These are phyloP conservation scores for Oryza nivara DNA, from an alignment of 176 grass and related monocot species.

Conservation along the genomic window DNA sequence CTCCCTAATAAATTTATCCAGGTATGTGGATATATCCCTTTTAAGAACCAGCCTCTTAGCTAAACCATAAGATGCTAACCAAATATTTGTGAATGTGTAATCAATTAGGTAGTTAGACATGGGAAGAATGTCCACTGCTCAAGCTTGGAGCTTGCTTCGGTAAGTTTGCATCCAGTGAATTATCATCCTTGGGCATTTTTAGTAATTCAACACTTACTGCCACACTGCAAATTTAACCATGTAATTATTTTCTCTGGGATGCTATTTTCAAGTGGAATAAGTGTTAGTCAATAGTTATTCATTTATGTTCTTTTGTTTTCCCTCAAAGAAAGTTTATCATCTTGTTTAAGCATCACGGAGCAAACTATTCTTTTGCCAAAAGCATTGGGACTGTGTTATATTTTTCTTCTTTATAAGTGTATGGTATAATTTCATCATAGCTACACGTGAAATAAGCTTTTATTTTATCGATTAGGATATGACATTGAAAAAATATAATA, in stretches of 20 bases:
- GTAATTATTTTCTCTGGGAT: background rate
- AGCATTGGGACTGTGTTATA: background rate
- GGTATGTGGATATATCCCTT: constrained; percentile 50
- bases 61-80: constrained; percentile 34
- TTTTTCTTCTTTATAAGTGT: too few species aligned
- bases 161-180: constrained; percentile 53
- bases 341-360: background rate
- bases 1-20: constrained; percentile 91
- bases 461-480: constrained; percentile 24
- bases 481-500: background rate
- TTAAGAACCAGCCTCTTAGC: constrained; percentile 37
- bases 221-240: background rate
- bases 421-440: background rate
- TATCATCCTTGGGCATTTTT: constrained; percentile 28
- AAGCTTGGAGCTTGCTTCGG: constrained; percentile 94
- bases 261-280: constrained; percentile 20
- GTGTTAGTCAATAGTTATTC: constrained; percentile 21
- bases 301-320: constrained; percentile 2
- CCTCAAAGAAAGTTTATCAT: constrained; percentile 12
- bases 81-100: constrained; percentile 36
- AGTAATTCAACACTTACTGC: constrained; percentile 11
- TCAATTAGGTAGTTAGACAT: constrained; percentile 86
- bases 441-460: background rate
- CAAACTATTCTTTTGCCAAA: constrained; percentile 28
- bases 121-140: constrained; percentile 96